Evolutionary conservation across 2,329 filamentous ascomycete species (phyloP).

Genomic region (Epichloe gansuensis): DNA sequence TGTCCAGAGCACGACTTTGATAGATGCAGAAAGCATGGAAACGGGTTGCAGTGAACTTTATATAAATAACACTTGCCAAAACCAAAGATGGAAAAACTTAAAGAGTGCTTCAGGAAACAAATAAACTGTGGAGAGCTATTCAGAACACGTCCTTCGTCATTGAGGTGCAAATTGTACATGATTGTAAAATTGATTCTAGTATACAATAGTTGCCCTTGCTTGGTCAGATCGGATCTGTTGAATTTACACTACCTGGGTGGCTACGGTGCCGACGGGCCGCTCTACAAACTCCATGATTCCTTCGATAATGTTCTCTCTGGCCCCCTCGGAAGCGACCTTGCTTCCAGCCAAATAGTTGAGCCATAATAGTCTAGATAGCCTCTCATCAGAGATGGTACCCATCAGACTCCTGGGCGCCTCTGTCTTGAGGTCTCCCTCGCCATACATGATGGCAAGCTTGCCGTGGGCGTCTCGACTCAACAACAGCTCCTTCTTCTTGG

Average conservation of each 20-base stretch:
- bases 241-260: conserved; percentile 53
- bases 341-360: conserved; percentile 78
- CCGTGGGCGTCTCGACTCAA: conserved; percentile 56
- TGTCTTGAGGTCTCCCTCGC: conserved; percentile 42
- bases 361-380: conserved; percentile 74
- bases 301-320: conserved; percentile 69
- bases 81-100: too few relatives aligned
- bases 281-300: conserved; percentile 82
- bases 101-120: too few relatives aligned
- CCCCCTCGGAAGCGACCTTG: conserved; percentile 73
- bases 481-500: conserved; percentile 67
- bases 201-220: not conserved
- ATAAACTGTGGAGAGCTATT: too few relatives aligned
- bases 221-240: not conserved
- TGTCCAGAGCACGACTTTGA: conserved; percentile 5
- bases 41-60: not conserved
- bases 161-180: too few relatives aligned
- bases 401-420: conserved; percentile 38
- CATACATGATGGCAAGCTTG: conserved; percentile 53
- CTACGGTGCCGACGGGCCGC: conserved; percentile 75
- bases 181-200: not conserved
- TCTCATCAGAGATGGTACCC: conserved; percentile 64
- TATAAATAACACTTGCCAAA: not conserved
- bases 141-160: not conserved
- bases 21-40: not conserved